Evolutionary conservation across 441 rosid species (phyloP).

Genomic region (Flueggea neowawraea): DNA sequence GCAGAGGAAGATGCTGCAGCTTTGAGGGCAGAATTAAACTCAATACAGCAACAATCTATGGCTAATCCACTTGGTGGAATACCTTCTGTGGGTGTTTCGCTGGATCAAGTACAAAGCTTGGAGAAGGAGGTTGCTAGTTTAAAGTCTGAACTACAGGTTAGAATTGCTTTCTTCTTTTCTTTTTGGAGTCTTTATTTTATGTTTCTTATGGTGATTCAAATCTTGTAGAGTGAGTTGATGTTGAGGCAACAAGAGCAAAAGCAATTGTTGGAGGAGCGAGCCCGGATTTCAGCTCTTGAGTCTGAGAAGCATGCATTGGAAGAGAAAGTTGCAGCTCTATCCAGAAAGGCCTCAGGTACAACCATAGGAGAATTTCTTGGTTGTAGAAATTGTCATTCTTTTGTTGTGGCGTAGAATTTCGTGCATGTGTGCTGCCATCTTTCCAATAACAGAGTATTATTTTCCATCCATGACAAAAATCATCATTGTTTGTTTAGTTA

Average conservation of each 20-base stretch:
- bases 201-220: slow-evolving; percentile 28
- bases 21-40: slow-evolving; percentile 74
- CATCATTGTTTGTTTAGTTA: neutral
- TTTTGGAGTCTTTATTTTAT: slow-evolving; percentile 7
- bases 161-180: slow-evolving; percentile 11
- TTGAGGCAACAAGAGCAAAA: slow-evolving; percentile 70
- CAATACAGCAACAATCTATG: slow-evolving; percentile 65
- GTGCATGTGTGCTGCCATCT: too few relatives aligned
- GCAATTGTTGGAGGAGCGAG: slow-evolving; percentile 57
- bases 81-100: slow-evolving; percentile 29
- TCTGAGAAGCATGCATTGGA: slow-evolving; percentile 84
- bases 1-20: slow-evolving; percentile 98
- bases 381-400: too few relatives aligned
- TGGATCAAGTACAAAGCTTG: slow-evolving; percentile 43
- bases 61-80: slow-evolving; percentile 37
- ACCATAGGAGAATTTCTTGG: neutral
- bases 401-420: too few relatives aligned
- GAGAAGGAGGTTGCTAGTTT: slow-evolving; percentile 62
- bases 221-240: slow-evolving; percentile 58
- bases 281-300: slow-evolving; percentile 50
- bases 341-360: slow-evolving; percentile 54
- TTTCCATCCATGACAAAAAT: too few relatives aligned
- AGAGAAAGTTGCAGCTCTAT: slow-evolving; percentile 47
- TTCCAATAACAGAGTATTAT: too few relatives aligned
- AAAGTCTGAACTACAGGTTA: slow-evolving; percentile 75